Conservation (phyloP, 2,329 filamentous ascomycete species). For the Microdochium trichocladiopsis region DNA sequence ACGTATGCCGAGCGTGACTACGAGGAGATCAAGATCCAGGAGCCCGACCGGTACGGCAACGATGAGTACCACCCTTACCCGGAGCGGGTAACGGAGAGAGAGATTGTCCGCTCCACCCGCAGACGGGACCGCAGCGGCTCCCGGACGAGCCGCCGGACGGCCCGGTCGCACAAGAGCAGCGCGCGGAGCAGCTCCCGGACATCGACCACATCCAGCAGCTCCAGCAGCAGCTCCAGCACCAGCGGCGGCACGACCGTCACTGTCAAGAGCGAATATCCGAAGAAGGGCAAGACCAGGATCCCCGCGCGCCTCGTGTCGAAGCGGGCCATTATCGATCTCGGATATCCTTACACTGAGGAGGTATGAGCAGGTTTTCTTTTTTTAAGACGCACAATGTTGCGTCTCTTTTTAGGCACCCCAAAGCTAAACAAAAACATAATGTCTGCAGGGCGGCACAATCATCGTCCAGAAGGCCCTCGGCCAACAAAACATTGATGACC, state of each 20-base stretch:
- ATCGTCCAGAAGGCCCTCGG: slow-evolving; percentile 79
- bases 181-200: slow-evolving; percentile 31
- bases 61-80: slow-evolving; percentile 62
- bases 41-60: slow-evolving; percentile 62
- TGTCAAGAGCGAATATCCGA: slow-evolving; percentile 59
- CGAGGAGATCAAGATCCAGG: slow-evolving; percentile 62
- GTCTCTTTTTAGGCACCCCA: not conserved
- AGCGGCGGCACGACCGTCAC: slow-evolving; percentile 38
- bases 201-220: slow-evolving; percentile 34
- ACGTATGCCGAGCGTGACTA: slow-evolving; percentile 48
- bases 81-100: slow-evolving; percentile 54
- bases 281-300: slow-evolving; percentile 85
- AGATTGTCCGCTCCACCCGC: slow-evolving; percentile 43
- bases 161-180: slow-evolving; percentile 23
- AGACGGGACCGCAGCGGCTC: slow-evolving; percentile 36
- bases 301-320: slow-evolving; percentile 74
- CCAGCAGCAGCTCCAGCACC: slow-evolving; percentile 30
- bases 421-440: slow-evolving; percentile 19
- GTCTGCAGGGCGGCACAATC: slow-evolving; percentile 63
- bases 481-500: slow-evolving; percentile 85
- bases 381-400: not conserved
- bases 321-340: slow-evolving; percentile 73
- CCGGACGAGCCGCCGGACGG: slow-evolving; percentile 26
- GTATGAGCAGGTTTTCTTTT: slow-evolving; percentile 35
- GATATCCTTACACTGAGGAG: slow-evolving; percentile 83